Percentiles rank a stretch among this genome's conserved stretches.
Conservation (phyloP, 768 basidiomycete genomes). For the Sporobolomyces roseus region DNA sequence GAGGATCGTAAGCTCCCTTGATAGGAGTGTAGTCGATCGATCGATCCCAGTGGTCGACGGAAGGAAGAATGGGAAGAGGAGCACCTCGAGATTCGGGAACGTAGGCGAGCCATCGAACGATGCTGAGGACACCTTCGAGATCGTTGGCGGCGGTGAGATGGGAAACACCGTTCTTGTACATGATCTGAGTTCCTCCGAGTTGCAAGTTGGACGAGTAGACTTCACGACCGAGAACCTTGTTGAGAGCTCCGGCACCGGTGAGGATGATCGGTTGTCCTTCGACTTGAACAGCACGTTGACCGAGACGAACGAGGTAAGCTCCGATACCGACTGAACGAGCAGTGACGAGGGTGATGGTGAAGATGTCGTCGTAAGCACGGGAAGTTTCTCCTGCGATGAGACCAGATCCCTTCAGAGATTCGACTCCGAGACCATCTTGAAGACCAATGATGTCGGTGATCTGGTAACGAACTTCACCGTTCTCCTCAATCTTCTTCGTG, state of each 20-base stretch:
- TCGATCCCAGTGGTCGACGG: conserved; percentile 84
- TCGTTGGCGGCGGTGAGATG: conserved; percentile 93
- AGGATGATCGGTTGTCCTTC: conserved; percentile 99
- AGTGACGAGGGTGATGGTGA: conserved; percentile 97
- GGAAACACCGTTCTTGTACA: conserved; percentile 99
- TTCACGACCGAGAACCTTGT: conserved; percentile 97
- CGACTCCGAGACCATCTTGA: conserved; percentile 96
- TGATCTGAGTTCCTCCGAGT: conserved; percentile 99
- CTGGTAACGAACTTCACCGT: conserved; percentile 84
- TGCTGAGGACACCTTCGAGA: conserved; percentile 88
- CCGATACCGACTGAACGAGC: conserved; percentile 99
- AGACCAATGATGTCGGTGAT: conserved; percentile 94
- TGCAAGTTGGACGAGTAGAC: conserved; percentile 98
- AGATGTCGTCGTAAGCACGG: conserved; percentile 97
- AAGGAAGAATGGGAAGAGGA: conserved; percentile 68
- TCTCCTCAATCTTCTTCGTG: conserved; percentile 75
- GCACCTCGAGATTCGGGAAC: conserved; percentile 78
- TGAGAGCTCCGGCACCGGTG: conserved; percentile 91
- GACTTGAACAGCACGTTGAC: conserved; percentile 95
- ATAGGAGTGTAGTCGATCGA: conserved; percentile 83
- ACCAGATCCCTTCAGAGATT: conserved; percentile 91
- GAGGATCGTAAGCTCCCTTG: conserved; percentile 91
- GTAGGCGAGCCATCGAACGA: conserved; percentile 91
- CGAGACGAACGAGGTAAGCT: conserved; percentile 95
- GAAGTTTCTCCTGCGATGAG: conserved; percentile 98